These are phyloP conservation scores for Teunomyces funiuensis DNA, from an alignment of 805 yeast species.

Conservation along the genomic window DNA sequence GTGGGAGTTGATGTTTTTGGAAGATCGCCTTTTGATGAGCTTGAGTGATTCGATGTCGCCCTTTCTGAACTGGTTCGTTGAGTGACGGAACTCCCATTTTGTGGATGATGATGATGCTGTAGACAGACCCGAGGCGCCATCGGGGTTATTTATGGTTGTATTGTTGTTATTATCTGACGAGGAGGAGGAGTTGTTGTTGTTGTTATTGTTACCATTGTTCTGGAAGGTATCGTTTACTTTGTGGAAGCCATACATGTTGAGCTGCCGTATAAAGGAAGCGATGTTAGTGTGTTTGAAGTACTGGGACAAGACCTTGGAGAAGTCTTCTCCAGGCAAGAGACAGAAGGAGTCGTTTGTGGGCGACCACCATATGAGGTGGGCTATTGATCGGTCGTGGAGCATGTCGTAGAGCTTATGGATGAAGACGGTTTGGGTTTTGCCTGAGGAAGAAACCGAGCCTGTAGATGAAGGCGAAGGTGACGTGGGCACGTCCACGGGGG, in stretches of 20 bases:
- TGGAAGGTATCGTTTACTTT: conserved; percentile 43
- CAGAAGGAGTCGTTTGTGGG: conserved; percentile 68
- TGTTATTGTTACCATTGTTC: conserved; percentile 15
- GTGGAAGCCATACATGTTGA: conserved; percentile 48
- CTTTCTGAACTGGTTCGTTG: conserved; percentile 71
- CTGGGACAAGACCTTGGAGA: conserved; percentile 65
- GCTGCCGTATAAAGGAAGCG: conserved; percentile 43
- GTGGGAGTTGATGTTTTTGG: conserved; percentile 36
- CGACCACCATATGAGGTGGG: conserved; percentile 87
- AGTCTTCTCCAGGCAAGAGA: conserved; percentile 83
- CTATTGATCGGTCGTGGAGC: conserved; percentile 74
- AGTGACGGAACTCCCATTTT: conserved; percentile 87
- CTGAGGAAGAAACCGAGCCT: conserved; percentile 10
- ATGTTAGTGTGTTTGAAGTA: conserved; percentile 52
- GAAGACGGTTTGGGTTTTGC: conserved; percentile 51
- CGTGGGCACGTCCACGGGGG: conserved; percentile 2
- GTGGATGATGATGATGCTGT: conserved; percentile 20
- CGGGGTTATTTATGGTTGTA: not conserved
- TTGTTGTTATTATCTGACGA: too few relatives aligned
- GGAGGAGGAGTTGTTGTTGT: too few relatives aligned
- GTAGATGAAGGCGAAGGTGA: conserved; percentile 4
- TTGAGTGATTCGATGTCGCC: conserved; percentile 77
- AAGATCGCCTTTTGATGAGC: conserved; percentile 74
- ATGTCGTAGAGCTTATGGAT: conserved; percentile 88
- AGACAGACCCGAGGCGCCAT: conserved; percentile 7